Evolutionary conservation across 352 stramenopile species (phyloP).

Genomic region (Phytopythium aichiense): DNA sequence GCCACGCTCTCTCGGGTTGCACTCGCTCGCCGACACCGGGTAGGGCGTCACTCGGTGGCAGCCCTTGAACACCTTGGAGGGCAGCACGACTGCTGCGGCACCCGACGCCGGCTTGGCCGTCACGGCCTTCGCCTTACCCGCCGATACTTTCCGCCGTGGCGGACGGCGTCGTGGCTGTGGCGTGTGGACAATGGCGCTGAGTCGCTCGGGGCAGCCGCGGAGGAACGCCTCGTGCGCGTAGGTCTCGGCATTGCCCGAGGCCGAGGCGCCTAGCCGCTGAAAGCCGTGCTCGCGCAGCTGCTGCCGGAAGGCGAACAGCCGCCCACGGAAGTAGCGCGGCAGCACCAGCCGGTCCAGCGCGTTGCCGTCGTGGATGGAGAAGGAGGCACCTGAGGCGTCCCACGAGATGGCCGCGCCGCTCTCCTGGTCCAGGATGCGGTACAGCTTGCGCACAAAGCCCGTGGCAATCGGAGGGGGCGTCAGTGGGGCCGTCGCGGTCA

Average conservation of each 20-base stretch:
- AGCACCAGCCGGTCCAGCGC: slow-evolving; percentile 44
- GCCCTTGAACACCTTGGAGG: slow-evolving; percentile 9
- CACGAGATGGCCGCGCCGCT: slow-evolving; percentile 49
- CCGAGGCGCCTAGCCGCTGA: slow-evolving; percentile 1
- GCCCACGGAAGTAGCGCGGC: slow-evolving; percentile 63
- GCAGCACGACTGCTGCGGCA: background rate
- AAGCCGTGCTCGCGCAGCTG: slow-evolving; percentile 73
- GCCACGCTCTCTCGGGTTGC: slow-evolving; percentile 11
- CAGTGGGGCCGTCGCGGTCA: background rate
- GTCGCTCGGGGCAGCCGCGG: slow-evolving; percentile 31
- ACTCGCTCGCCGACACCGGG: slow-evolving; percentile 8
- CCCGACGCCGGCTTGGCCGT: slow-evolving; percentile 13
- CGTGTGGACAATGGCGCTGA: slow-evolving; percentile 38
- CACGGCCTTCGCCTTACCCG: slow-evolving; percentile 10
- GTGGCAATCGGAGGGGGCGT: slow-evolving; percentile 44
- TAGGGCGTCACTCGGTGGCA: slow-evolving; percentile 13
- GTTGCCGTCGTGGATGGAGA: slow-evolving; percentile 47
- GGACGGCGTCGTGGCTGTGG: slow-evolving; percentile 29
- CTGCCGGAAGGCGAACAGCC: slow-evolving; percentile 59
- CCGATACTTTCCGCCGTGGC: slow-evolving; percentile 10
- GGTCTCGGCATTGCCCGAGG: slow-evolving; percentile 12
- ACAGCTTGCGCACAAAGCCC: slow-evolving; percentile 72
- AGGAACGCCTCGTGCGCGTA: slow-evolving; percentile 45
- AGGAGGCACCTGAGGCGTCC: slow-evolving; percentile 45
- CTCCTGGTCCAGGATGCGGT: slow-evolving; percentile 67